Evolutionary conservation across 2,329 filamentous ascomycete species (phyloP).

Genomic region (Trichoderma citrinoviride): DNA sequence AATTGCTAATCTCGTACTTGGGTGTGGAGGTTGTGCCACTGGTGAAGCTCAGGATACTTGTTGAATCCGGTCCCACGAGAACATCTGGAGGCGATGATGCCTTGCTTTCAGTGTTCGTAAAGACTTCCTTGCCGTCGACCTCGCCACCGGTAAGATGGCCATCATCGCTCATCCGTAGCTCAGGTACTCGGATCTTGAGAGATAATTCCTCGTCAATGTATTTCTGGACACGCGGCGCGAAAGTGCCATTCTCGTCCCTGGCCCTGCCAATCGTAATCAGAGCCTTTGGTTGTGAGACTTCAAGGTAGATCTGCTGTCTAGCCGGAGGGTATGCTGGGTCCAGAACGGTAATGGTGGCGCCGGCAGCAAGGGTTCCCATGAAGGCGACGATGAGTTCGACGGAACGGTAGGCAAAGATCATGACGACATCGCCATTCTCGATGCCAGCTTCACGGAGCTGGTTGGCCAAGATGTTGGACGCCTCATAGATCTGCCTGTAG

Average conservation of each 20-base stretch:
- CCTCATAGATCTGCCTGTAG: constrained; percentile 83
- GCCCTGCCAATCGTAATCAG: constrained; percentile 68
- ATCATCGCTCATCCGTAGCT: constrained; percentile 67
- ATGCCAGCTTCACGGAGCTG: constrained; percentile 73
- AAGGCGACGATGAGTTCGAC: constrained; percentile 67
- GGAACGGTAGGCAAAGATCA: constrained; percentile 80
- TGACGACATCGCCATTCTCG: constrained; percentile 80
- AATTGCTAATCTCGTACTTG: constrained; percentile 59
- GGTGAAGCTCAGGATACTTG: constrained; percentile 60
- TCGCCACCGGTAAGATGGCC: constrained; percentile 70
- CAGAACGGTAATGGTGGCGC: constrained; percentile 63
- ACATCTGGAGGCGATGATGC: constrained; percentile 62
- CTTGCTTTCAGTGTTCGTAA: constrained; percentile 54
- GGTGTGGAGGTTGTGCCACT: constrained; percentile 33
- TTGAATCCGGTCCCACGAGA: constrained; percentile 57
- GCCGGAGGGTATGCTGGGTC: constrained; percentile 56
- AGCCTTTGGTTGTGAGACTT: constrained; percentile 53
- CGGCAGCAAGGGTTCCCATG: constrained; percentile 69
- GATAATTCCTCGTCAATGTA: constrained; percentile 73
- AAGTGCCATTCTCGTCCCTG: constrained; percentile 36
- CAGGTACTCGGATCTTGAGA: constrained; percentile 72
- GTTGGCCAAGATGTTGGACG: constrained; percentile 76
- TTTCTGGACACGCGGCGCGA: constrained; percentile 48
- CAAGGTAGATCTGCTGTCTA: constrained; percentile 60
- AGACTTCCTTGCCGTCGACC: constrained; percentile 63